Evolutionary conservation across 2,329 filamentous ascomycete species (phyloP).

Genomic region (Claviceps africana): DNA sequence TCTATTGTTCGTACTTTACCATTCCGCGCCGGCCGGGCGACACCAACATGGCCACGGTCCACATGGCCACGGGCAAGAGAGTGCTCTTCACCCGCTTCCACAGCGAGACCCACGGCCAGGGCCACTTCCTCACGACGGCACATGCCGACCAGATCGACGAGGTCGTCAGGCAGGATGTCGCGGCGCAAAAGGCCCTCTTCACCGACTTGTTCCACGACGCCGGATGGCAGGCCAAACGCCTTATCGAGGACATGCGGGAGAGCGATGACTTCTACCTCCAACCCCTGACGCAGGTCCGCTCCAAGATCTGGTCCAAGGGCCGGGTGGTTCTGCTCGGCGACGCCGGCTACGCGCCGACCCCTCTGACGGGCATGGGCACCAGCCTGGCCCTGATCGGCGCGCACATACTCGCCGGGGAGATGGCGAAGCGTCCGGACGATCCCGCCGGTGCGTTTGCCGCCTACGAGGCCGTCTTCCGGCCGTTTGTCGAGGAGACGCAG

Average conservation of each 20-base stretch:
- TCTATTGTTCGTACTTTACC: constrained; percentile 26
- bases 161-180: constrained; percentile 8
- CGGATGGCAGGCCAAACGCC: constrained; percentile 29
- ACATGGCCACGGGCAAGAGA: constrained; percentile 21
- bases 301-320: constrained; percentile 22
- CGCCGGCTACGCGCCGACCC: constrained; percentile 31
- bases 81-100: constrained; percentile 17
- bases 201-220: constrained; percentile 24
- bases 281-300: constrained; percentile 27
- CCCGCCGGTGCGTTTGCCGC: background rate
- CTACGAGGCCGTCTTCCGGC: constrained; percentile 1
- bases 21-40: constrained; percentile 16
- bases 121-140: constrained; percentile 12
- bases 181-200: constrained; percentile 21
- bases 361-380: constrained; percentile 34
- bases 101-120: constrained; percentile 12
- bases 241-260: constrained; percentile 22
- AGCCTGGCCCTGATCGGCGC: constrained; percentile 30
- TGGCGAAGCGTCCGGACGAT: background rate
- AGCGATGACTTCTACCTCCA: constrained; percentile 30
- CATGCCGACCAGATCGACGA: constrained; percentile 11
- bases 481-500: constrained; percentile 1
- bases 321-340: constrained; percentile 34
- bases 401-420: constrained; percentile 29
- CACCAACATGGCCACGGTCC: constrained; percentile 11